Conservation (phyloP, 306 rosid species). For the Rubus idaeus region DNA sequence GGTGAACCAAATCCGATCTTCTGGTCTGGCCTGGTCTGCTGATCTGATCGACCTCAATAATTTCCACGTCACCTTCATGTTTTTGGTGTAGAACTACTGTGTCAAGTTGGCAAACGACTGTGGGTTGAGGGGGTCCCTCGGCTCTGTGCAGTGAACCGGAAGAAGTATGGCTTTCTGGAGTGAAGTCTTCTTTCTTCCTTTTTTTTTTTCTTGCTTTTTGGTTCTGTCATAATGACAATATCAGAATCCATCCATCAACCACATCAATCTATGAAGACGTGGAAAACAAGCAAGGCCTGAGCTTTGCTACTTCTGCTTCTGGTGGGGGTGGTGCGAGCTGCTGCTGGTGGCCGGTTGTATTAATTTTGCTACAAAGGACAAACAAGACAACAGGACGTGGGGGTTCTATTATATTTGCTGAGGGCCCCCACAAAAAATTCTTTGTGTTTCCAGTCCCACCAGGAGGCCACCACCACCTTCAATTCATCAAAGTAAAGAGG, state of each 20-base stretch:
- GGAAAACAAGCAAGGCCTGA: constrained; percentile 54
- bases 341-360: not conserved
- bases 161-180: constrained; percentile 27
- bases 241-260: constrained; percentile 59
- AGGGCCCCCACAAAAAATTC: constrained; percentile 46
- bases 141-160: constrained; percentile 19
- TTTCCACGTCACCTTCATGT: not conserved
- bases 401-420: constrained; percentile 31
- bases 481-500: not conserved
- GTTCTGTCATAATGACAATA: constrained; percentile 26
- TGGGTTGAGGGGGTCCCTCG: not conserved
- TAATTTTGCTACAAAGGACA: constrained; percentile 46
- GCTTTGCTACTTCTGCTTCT: not conserved
- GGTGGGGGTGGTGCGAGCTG: not conserved
- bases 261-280: constrained; percentile 77
- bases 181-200: not conserved
- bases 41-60: constrained; percentile 3
- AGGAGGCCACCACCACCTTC: constrained; percentile 18
- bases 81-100: not conserved
- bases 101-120: not conserved
- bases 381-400: constrained; percentile 47
- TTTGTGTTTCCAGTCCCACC: constrained; percentile 25
- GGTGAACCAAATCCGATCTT: constrained; percentile 46
- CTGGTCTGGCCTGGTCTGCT: constrained; percentile 3
- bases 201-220: constrained; percentile 10